Evolutionary conservation across 1,284 basidiomycete species (phyloP).

Genomic region (Veloboletus limbatus): DNA sequence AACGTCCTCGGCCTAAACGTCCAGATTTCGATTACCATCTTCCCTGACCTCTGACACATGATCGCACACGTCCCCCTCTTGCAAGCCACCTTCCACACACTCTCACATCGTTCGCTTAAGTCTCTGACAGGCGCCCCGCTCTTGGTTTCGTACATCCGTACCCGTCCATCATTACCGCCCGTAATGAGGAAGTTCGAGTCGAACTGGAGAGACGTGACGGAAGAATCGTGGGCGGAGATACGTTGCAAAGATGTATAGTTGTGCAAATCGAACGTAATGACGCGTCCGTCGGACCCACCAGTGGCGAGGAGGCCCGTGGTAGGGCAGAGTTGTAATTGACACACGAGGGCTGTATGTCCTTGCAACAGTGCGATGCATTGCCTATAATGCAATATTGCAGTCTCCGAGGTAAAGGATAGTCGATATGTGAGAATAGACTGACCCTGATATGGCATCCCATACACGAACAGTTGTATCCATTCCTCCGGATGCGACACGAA

Average conservation of each 20-base stretch:
- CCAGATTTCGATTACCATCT: conserved; percentile 91
- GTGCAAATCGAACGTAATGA: conserved; percentile 83
- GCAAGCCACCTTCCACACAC: conserved; percentile 87
- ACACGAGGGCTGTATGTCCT: conserved; percentile 93
- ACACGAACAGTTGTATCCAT: conserved; percentile 90
- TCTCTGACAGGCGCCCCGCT: conserved; percentile 76
- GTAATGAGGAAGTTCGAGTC: conserved; percentile 78
- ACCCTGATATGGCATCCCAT: conserved; percentile 85
- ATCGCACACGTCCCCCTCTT: conserved; percentile 78
- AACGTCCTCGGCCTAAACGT: conserved; percentile 51
- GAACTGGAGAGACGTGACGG: conserved; percentile 88
- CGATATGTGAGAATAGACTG: conserved; percentile 10
- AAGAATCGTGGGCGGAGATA: conserved; percentile 84
- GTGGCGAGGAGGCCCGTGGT: conserved; percentile 64
- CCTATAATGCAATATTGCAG: conserved; percentile 39
- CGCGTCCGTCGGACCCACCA: conserved; percentile 91
- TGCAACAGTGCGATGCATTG: conserved; percentile 84
- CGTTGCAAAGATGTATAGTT: conserved; percentile 49
- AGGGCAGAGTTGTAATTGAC: conserved; percentile 79
- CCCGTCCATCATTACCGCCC: conserved; percentile 89
- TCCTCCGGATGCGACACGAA: conserved; percentile 82
- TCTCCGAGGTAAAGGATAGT: conserved; percentile 16
- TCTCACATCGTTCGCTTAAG: conserved; percentile 72
- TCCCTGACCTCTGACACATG: conserved; percentile 78
- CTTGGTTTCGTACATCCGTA: conserved; percentile 79